Conservation (phyloP, 495 filamentous ascomycete genomes). For the Peziza echinospora region DNA sequence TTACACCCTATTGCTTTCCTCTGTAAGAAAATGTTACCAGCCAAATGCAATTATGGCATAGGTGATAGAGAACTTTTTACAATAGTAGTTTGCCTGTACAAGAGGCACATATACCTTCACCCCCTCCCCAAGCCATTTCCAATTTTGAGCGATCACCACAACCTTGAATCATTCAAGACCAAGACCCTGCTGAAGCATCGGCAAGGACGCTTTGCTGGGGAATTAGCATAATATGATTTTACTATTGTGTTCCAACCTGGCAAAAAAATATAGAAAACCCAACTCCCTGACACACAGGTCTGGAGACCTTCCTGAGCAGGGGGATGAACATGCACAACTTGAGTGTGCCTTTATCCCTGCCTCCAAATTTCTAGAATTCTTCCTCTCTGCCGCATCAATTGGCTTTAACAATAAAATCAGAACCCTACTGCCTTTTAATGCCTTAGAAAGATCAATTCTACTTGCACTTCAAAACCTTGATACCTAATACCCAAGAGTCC, state of each 20-base stretch:
- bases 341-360: too few species aligned
- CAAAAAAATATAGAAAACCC: too few species aligned
- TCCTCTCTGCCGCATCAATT: background rate
- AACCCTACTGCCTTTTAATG: background rate
- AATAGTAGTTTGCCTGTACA: background rate
- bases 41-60: background rate
- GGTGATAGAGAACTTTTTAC: background rate
- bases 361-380: too few species aligned
- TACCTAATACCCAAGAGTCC: background rate
- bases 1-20: constrained; percentile 6
- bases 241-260: too few species aligned
- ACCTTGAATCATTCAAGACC: background rate
- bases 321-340: too few species aligned
- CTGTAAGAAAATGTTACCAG: constrained; percentile 2
- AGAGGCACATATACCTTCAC: constrained; percentile 1
- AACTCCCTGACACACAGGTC: too few species aligned
- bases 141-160: constrained; percentile 1
- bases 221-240: background rate
- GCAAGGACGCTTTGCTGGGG: background rate
- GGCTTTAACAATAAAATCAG: background rate
- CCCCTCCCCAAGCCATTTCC: too few species aligned
- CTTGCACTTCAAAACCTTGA: background rate
- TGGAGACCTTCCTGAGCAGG: background rate
- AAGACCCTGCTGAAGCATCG: background rate
- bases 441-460: background rate